Evolutionary conservation across 2,329 filamentous ascomycete species (phyloP).

Genomic region (Cladosporium sp.): DNA sequence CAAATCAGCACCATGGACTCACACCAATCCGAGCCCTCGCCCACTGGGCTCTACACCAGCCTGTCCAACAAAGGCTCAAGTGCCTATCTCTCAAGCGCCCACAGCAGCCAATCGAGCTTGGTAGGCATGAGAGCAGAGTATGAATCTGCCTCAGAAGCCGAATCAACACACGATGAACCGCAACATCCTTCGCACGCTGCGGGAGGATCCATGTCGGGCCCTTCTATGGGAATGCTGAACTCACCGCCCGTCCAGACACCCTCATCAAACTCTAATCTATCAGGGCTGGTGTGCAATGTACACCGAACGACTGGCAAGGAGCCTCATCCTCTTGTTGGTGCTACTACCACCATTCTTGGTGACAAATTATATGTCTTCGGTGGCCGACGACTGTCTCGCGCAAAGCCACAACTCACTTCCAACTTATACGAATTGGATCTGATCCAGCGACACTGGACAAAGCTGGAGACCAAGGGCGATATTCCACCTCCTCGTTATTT

Average conservation of each 20-base stretch:
- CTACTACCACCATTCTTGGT: constrained; percentile 89
- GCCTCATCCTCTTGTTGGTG: constrained; percentile 85
- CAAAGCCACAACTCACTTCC: constrained; percentile 76
- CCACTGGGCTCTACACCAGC: constrained; percentile 37
- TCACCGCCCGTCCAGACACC: constrained; percentile 26
- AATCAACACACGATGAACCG: constrained; percentile 26
- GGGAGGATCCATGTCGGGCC: constrained; percentile 46
- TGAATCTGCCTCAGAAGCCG: constrained; percentile 36
- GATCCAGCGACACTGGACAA: constrained; percentile 87
- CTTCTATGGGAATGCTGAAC: constrained; percentile 52
- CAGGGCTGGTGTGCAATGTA: constrained; percentile 65
- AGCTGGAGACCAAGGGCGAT: constrained; percentile 77
- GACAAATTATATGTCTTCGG: constrained; percentile 98
- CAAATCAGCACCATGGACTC: constrained; percentile 46
- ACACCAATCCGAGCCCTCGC: constrained; percentile 41
- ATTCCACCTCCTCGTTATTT: constrained; percentile 91
- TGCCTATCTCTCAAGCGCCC: constrained; percentile 38
- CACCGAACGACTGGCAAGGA: constrained; percentile 84
- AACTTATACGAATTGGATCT: constrained; percentile 93
- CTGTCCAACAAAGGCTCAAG: constrained; percentile 32
- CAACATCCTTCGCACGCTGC: constrained; percentile 23
- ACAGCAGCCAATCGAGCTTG: constrained; percentile 46
- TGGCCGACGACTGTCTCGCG: constrained; percentile 79
- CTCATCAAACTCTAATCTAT: constrained; percentile 54
- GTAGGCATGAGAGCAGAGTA: constrained; percentile 38